Evolutionary conservation across 2,329 filamentous ascomycete genomes (phyloP).

Genomic region (Elsinoe batatas): DNA sequence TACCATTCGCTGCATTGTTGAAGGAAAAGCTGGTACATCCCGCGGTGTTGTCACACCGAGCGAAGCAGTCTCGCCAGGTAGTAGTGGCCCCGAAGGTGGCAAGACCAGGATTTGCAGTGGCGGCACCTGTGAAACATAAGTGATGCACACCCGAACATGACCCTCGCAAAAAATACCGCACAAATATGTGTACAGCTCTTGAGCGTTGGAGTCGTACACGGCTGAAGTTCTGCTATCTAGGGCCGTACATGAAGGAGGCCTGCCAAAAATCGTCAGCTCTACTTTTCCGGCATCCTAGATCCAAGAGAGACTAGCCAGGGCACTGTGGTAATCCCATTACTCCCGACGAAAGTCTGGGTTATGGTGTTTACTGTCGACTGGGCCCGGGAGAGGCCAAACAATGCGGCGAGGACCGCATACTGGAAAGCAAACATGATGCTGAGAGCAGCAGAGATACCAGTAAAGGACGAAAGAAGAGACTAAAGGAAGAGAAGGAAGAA

Average conservation of each 20-base stretch:
- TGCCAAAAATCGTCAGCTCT: too few relatives aligned
- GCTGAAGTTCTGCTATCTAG: neutral
- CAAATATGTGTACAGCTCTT: constrained; percentile 11
- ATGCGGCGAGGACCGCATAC: neutral
- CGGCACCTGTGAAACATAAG: too few relatives aligned
- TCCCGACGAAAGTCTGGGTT: constrained; percentile 1
- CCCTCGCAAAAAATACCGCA: too few relatives aligned
- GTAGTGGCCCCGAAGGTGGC: neutral
- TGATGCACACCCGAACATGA: too few relatives aligned
- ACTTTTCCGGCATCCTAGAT: too few relatives aligned
- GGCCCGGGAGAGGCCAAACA: neutral
- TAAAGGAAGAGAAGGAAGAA: neutral
- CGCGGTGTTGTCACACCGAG: neutral
- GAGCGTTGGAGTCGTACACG: constrained; percentile 5
- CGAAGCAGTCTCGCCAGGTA: constrained; percentile 10
- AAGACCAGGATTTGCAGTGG: neutral
- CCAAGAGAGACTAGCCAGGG: neutral
- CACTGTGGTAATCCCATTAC: constrained; percentile 6
- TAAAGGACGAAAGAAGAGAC: neutral
- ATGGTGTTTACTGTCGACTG: constrained; percentile 1
- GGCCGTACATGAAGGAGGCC: neutral
- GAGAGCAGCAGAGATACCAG: neutral
- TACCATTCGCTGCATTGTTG: neutral
- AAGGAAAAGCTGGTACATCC: constrained; percentile 10
- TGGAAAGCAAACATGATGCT: neutral